These are phyloP conservation scores for Podospora pseudopauciseta DNA, from an alignment of 495 filamentous ascomycete species.

Conservation along the genomic window DNA sequence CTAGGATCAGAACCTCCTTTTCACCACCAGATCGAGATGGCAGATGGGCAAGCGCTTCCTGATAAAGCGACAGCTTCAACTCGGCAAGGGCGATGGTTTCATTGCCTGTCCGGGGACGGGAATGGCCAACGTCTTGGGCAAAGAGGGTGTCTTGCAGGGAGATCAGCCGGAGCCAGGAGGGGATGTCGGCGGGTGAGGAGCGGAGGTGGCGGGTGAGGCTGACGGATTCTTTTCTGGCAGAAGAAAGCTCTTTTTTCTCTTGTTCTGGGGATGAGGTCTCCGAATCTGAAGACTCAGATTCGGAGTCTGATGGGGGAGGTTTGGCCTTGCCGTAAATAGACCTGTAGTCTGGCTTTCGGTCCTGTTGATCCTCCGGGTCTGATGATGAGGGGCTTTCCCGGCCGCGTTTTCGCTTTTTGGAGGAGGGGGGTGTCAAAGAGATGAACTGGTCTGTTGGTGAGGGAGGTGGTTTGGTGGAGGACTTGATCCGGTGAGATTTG, in stretches of 20 bases:
- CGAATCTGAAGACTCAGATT: slow-evolving; percentile 22
- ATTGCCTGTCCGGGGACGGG: slow-evolving; percentile 36
- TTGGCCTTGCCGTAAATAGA: slow-evolving; percentile 67
- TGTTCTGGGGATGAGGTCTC: background rate
- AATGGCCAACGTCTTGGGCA: slow-evolving; percentile 37
- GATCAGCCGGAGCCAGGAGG: slow-evolving; percentile 73
- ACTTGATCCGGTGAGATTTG: slow-evolving; percentile 31
- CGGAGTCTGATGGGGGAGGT: slow-evolving; percentile 20
- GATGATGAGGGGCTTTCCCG: slow-evolving; percentile 28
- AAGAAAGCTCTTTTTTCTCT: slow-evolving; percentile 36
- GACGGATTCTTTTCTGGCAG: slow-evolving; percentile 46
- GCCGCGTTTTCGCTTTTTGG: slow-evolving; percentile 42
- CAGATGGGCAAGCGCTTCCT: slow-evolving; percentile 63
- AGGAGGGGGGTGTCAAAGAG: slow-evolving; percentile 30
- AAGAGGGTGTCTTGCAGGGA: slow-evolving; percentile 68
- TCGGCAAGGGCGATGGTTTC: slow-evolving; percentile 68
- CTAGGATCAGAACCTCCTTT: slow-evolving; percentile 57
- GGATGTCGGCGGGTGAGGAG: slow-evolving; percentile 59
- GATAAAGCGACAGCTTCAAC: slow-evolving; percentile 76
- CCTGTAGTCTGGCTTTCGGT: slow-evolving; percentile 54
- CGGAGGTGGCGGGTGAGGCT: slow-evolving; percentile 59
- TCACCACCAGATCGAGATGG: slow-evolving; percentile 37
- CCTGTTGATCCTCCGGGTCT: slow-evolving; percentile 36
- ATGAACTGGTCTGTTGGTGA: slow-evolving; percentile 37
- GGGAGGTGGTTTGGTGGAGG: background rate